A percentile compares a stretch with the other conserved stretches of the same genome.
These are phyloP conservation scores for Pseudoperonospora humuli DNA, from an alignment of 352 stramenopile species.

Conservation along the genomic window DNA sequence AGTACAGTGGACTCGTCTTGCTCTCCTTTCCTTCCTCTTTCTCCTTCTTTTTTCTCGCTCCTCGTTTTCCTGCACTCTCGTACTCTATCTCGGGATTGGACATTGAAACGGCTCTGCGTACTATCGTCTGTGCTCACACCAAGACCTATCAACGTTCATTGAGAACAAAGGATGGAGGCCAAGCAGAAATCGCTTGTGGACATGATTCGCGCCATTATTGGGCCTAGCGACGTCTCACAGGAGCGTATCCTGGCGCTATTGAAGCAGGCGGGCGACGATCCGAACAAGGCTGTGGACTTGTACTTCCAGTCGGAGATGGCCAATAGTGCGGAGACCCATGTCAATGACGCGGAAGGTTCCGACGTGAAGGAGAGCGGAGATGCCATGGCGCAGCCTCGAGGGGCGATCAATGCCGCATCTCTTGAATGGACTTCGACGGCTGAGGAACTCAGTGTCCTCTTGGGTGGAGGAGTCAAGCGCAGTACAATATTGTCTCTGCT, in stretches of 20 bases:
- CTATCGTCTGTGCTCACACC: not conserved
- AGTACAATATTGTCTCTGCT: conserved; percentile 51
- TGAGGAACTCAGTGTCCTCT: conserved; percentile 55
- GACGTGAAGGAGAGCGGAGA: conserved; percentile 32
- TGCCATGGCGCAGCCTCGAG: conserved; percentile 11
- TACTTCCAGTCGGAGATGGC: conserved; percentile 60
- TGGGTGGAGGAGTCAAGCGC: conserved; percentile 55
- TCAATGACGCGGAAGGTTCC: conserved; percentile 47
- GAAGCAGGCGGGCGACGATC: conserved; percentile 49
- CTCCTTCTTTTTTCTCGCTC: not conserved
- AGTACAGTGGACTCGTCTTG: not conserved
- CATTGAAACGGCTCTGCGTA: conserved; percentile 6
- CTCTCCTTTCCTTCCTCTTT: not conserved
- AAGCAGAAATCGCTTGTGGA: conserved; percentile 64
- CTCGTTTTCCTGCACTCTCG: not conserved
- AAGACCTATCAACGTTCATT: not conserved
- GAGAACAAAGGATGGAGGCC: conserved; percentile 30
- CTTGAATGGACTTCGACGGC: conserved; percentile 35
- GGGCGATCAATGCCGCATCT: not conserved
- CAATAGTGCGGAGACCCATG: conserved; percentile 30
- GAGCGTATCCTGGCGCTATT: conserved; percentile 63
- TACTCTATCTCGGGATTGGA: conserved; percentile 22
- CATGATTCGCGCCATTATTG: conserved; percentile 73
- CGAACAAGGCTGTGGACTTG: conserved; percentile 77
- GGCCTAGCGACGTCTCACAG: conserved; percentile 46